Conservation (phyloP, 208 protist genomes). For the Naegleria lovaniensis region DNA sequence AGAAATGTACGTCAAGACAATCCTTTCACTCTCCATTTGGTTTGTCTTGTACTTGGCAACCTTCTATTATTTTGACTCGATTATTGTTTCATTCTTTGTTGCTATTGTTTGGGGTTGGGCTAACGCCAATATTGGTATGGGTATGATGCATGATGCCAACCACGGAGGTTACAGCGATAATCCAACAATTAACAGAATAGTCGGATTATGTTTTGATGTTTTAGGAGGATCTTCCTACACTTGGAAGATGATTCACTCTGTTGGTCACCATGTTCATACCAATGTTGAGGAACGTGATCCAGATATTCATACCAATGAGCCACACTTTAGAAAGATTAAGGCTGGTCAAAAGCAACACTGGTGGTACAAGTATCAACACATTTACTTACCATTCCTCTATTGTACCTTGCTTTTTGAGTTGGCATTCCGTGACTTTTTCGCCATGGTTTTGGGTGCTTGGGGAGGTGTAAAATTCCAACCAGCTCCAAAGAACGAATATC, state of each 20-base stretch:
- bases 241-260: slow-evolving; percentile 32
- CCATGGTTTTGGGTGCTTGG: not conserved
- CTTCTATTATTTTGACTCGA: not conserved
- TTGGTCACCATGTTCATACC: slow-evolving; percentile 23
- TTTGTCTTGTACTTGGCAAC: slow-evolving; percentile 3
- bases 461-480: slow-evolving; percentile 25
- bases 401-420: slow-evolving; percentile 18
- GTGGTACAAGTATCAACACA: slow-evolving; percentile 28
- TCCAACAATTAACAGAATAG: slow-evolving; percentile 12
- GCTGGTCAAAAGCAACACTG: not conserved
- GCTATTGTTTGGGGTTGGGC: not conserved
- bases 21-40: not conserved
- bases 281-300: slow-evolving; percentile 30
- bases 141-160: slow-evolving; percentile 29
- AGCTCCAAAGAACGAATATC: not conserved
- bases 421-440: slow-evolving; percentile 1
- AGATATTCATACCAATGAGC: slow-evolving; percentile 30
- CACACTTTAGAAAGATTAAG: slow-evolving; percentile 31
- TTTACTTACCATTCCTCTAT: slow-evolving; percentile 27
- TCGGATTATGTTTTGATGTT: not conserved
- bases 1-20: slow-evolving; percentile 23
- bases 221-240: slow-evolving; percentile 9
- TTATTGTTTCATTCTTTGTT: not conserved
- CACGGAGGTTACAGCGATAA: slow-evolving; percentile 16
- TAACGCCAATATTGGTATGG: slow-evolving; percentile 2